Evolutionary conservation across 192 early-diverging fungal species (phyloP).

Genomic region (Haplosporangium gracile): DNA sequence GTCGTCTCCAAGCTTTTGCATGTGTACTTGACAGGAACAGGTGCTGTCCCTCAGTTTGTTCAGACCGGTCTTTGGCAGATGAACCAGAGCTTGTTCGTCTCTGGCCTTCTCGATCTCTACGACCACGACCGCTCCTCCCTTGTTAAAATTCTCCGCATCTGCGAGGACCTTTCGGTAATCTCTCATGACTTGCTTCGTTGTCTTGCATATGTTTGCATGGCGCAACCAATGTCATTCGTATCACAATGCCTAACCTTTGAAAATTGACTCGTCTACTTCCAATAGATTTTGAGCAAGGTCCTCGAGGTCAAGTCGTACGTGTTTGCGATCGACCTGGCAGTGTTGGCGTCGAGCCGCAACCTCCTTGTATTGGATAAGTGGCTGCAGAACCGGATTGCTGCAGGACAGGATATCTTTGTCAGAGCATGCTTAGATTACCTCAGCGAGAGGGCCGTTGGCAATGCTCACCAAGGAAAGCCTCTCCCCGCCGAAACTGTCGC

Average conservation of each 20-base stretch:
- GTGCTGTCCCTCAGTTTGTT: slow-evolving; percentile 71
- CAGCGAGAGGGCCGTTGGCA: slow-evolving; percentile 68
- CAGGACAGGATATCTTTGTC: slow-evolving; percentile 75
- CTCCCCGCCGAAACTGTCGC: slow-evolving; percentile 76
- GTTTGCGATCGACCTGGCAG: slow-evolving; percentile 86
- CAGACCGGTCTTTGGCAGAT: slow-evolving; percentile 81
- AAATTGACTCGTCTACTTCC: not conserved
- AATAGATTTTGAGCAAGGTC: slow-evolving; percentile 76
- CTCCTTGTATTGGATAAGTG: slow-evolving; percentile 89
- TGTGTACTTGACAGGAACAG: slow-evolving; percentile 75
- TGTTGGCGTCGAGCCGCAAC: slow-evolving; percentile 81
- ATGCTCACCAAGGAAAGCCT: slow-evolving; percentile 49
- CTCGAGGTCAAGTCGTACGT: slow-evolving; percentile 74
- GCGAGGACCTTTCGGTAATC: slow-evolving; percentile 83
- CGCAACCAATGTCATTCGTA: not conserved
- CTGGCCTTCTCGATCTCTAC: slow-evolving; percentile 79
- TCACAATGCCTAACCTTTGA: not conserved
- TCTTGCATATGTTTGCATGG: not conserved
- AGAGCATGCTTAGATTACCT: slow-evolving; percentile 83
- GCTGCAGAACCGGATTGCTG: slow-evolving; percentile 78
- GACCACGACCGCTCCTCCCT: slow-evolving; percentile 73
- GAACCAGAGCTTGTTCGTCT: slow-evolving; percentile 66
- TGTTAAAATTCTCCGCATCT: slow-evolving; percentile 76
- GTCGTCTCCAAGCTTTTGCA: slow-evolving; percentile 70
- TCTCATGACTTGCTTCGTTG: not conserved